Base-by-base conservation (phyloP, 2,329 filamentous ascomycete genomes). In the Phialocephala subalpina region DNA sequence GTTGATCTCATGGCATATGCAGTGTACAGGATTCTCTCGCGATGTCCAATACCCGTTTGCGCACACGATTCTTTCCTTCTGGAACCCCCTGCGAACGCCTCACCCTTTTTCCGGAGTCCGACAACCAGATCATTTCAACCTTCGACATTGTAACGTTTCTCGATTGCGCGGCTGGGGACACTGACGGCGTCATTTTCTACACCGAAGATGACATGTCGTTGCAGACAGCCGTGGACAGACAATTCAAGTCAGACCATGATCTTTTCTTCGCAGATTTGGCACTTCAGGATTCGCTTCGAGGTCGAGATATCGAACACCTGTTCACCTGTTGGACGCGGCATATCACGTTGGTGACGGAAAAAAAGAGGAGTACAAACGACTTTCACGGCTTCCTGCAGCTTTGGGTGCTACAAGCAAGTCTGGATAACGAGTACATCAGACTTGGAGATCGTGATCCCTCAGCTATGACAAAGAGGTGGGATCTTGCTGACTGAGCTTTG, bases 401-500 rank as follows among this genome's bases (percentile, higher is more conserved):
- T 56, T 27, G 22, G 27, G n/a, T 53, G 25, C 33, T 25, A 56
- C 52, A 56, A 33, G 7, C 20, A n/a, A 6, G 52, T 56, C 25
- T 56, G 18, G 27, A n/a, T n/a, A 25, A 25, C 27, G 27, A 56
- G 25, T 56, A 16, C 20, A 56, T 35, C 52, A 56, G 52, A 35
- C 52, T 14, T 35, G 52, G 27, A 35, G 33, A 25, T 9, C 6
- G 52, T 56, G 52, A 35, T 33, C 6, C 9, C 33, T 56, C 52
- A 56, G 25, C 52, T 33, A 56, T 56, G 52, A 56, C 25, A 56
- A 56, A 56, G 5, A 18, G 18, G 16, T 42, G 40, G 40, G 16
- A 42, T 42, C 16, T 2, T 42, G 40, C 40, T 35, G 18, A 33
- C 14, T 56, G 25, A 3, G 11, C 3, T 12, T 27, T n/a, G 9